A percentile compares a stretch with the other conserved stretches of the same genome.
Evolutionary conservation across 2,329 filamentous ascomycete genomes (phyloP).

Genomic region (Chrysoporthe cubensis): DNA sequence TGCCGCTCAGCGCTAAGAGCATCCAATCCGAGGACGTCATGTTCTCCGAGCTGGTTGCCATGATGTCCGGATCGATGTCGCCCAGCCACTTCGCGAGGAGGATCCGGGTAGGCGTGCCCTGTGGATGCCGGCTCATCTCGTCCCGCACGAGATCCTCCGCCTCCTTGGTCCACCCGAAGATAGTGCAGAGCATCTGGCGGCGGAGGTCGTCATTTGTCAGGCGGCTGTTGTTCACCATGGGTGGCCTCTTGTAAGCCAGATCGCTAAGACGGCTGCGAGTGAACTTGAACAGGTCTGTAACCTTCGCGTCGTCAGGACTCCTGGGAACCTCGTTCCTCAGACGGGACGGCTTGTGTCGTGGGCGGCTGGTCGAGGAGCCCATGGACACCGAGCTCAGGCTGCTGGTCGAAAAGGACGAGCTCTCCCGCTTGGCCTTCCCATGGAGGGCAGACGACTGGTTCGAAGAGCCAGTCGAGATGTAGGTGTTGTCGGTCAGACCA

Average conservation of each 20-base stretch:
- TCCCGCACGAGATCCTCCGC: conserved; percentile 81
- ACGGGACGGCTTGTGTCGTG: conserved; percentile 62
- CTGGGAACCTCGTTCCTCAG: conserved; percentile 79
- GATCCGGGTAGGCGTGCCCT: conserved; percentile 76
- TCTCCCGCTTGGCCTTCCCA: conserved; percentile 25
- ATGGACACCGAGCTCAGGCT: conserved; percentile 54
- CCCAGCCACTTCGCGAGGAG: conserved; percentile 92
- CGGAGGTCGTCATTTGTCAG: conserved; percentile 80
- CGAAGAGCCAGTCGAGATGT: conserved; percentile 70
- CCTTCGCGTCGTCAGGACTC: conserved; percentile 74
- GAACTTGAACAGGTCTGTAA: conserved; percentile 83
- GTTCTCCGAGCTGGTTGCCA: conserved; percentile 79
- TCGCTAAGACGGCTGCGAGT: conserved; percentile 81
- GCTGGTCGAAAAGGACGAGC: conserved; percentile 62
- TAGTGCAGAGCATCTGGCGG: conserved; percentile 86
- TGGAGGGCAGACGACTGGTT: conserved; percentile 45
- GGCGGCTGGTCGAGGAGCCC: conserved; percentile 50
- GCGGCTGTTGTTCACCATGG: conserved; percentile 58
- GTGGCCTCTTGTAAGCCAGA: conserved; percentile 76
- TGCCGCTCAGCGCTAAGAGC: conserved; percentile 87
- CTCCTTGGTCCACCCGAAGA: conserved; percentile 94
- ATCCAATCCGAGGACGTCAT: conserved; percentile 97
- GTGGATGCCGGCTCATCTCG: conserved; percentile 75
- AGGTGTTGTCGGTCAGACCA: conserved; percentile 65
- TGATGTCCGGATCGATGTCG: conserved; percentile 78